These are phyloP conservation scores for Lodderomyces metapsilosis DNA, from an alignment of 1,139 yeast genomes.

Conservation along the genomic window DNA sequence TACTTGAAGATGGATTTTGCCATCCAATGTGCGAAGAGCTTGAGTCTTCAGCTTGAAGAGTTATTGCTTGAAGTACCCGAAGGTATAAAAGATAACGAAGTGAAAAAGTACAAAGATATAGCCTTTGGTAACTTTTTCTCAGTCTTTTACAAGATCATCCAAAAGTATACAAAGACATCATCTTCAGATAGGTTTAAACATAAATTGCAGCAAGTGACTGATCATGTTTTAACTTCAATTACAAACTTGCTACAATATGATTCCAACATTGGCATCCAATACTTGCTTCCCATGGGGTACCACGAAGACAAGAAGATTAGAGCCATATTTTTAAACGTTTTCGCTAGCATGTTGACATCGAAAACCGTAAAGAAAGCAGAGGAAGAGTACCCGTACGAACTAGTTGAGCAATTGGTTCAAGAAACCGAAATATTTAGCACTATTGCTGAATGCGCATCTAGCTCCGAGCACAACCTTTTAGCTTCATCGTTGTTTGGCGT, in stretches of 20 bases:
- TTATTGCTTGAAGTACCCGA: conserved; percentile 63
- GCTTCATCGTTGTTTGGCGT: conserved; percentile 70
- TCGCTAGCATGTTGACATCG: conserved; percentile 59
- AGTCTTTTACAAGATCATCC: conserved; percentile 66
- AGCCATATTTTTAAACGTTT: conserved; percentile 72
- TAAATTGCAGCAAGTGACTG: conserved; percentile 56
- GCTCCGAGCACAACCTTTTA: conserved; percentile 45
- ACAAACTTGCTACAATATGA: conserved; percentile 71
- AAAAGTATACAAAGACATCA: conserved; percentile 46
- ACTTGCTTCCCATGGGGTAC: conserved; percentile 77
- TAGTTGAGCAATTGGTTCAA: conserved; percentile 22
- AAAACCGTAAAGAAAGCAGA: conserved; percentile 25
- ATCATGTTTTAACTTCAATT: conserved; percentile 65
- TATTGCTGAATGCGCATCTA: conserved; percentile 66
- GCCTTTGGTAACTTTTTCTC: conserved; percentile 73
- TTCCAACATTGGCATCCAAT: conserved; percentile 73
- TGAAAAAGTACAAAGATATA: conserved; percentile 57
- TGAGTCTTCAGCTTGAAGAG: conserved; percentile 53
- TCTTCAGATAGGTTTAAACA: conserved; percentile 38
- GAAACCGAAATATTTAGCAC: conserved; percentile 44
- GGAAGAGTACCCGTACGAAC: conserved; percentile 28
- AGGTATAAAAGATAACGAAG: conserved; percentile 56
- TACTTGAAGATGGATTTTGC: conserved; percentile 64
- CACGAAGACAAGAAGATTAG: conserved; percentile 66
- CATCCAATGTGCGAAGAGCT: conserved; percentile 60